Evolutionary conservation across 768 basidiomycete species (phyloP).

Genomic region (Fomitopsis serialis): DNA sequence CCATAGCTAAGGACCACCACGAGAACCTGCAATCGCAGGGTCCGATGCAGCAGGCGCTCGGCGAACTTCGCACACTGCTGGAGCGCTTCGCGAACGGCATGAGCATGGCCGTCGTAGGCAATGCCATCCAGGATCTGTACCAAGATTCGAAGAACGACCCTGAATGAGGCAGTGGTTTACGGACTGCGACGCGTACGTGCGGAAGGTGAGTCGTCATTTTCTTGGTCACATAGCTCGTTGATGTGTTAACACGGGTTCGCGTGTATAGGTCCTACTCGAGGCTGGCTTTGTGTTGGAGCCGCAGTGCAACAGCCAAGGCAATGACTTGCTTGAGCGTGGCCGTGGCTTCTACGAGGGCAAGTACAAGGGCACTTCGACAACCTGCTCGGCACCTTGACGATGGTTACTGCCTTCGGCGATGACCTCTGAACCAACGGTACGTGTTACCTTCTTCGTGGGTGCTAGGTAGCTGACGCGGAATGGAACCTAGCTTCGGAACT

Average conservation of each 20-base stretch:
- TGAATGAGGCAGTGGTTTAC: conserved; percentile 71
- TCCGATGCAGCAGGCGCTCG: conserved; percentile 47
- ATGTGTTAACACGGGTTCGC: background rate
- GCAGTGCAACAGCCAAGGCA: conserved; percentile 60
- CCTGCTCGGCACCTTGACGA: conserved; percentile 61
- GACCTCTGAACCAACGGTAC: conserved; percentile 71
- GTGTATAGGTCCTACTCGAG: conserved; percentile 59
- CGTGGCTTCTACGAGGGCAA: conserved; percentile 72
- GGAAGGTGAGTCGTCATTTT: conserved; percentile 39
- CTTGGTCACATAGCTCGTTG: background rate
- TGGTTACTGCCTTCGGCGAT: conserved; percentile 85
- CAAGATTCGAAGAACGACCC: conserved; percentile 72
- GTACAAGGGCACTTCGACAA: conserved; percentile 78
- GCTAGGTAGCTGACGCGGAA: background rate
- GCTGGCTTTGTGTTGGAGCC: conserved; percentile 85
- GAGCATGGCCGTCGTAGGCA: conserved; percentile 61
- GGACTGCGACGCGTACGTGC: conserved; percentile 54
- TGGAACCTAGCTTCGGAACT: conserved; percentile 49
- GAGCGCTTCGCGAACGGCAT: conserved; percentile 85
- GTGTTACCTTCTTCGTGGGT: background rate
- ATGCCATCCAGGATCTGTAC: conserved; percentile 66
- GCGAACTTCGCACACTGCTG: conserved; percentile 72
- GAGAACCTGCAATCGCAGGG: conserved; percentile 37
- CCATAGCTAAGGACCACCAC: conserved; percentile 13
- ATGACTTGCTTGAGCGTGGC: conserved; percentile 61